Conservation (phyloP, 176 grass and related monocot species). For the Alopecurus myosuroides region DNA sequence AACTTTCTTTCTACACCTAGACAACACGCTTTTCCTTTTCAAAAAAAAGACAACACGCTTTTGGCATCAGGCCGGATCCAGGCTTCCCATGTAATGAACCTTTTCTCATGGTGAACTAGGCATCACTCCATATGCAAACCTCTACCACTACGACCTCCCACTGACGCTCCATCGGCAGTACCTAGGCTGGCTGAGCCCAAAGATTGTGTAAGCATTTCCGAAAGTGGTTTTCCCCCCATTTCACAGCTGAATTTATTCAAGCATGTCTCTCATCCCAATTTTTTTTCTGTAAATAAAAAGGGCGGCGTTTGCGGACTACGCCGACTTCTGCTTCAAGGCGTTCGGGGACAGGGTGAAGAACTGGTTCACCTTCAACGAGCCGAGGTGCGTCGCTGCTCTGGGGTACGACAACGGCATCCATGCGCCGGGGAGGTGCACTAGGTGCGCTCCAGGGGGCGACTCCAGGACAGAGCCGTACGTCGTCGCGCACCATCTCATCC, state of each 20-base stretch:
- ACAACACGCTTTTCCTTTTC: not conserved
- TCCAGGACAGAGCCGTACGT: constrained; percentile 81
- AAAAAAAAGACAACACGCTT: too few species aligned
- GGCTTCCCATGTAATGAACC: not conserved
- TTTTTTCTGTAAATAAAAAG: too few species aligned
- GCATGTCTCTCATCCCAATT: too few species aligned
- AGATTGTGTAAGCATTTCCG: constrained; percentile 57
- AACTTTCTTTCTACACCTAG: not conserved
- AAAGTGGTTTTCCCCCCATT: not conserved
- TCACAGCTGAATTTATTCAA: not conserved
- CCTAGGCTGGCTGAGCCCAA: constrained; percentile 69
- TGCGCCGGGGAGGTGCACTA: constrained; percentile 75
- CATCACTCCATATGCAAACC: constrained; percentile 76
- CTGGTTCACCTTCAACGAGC: constrained; percentile 96
- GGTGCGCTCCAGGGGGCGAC: constrained; percentile 56
- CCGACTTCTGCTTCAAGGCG: constrained; percentile 78
- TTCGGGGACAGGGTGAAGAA: constrained; percentile 87
- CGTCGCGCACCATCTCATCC: constrained; percentile 67
- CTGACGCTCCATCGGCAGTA: constrained; percentile 76
- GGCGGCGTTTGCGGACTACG: constrained; percentile 64
- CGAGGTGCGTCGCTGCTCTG: constrained; percentile 66
- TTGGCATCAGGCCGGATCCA: not conserved
- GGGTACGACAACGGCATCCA: constrained; percentile 74
- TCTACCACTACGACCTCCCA: constrained; percentile 96
- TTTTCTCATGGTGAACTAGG: constrained; percentile 31